Base-by-base conservation (phyloP, 257 asterid species). In the Ilex aquifolium region DNA sequence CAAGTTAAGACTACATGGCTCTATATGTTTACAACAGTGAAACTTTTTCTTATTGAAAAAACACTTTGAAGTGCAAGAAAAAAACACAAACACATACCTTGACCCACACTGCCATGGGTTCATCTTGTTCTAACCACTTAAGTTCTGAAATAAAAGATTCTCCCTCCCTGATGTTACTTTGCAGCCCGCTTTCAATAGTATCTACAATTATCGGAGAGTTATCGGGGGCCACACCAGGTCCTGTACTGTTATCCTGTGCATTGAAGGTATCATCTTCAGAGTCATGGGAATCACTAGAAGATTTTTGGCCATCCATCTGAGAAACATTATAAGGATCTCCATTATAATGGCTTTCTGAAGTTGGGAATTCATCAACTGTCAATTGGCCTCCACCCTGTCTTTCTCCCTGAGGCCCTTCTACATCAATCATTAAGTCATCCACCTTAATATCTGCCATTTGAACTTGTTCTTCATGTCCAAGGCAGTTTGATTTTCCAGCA, bases 31-130 rank as follows among this genome's bases (percentile, higher is more conserved):
- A 39, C 63, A 57, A 56, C 46, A 51, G 32, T 32, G 15, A 40
- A 67, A 71, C 55, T 53, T 13, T 56, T 29, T 11, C 58, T 16
- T 21, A 29, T 64, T 48, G 44, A 44, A 67, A 32, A 58, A 50
- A 50, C 5, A 50, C 13, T 11, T 50, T 6, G 12, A 6, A 14
- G 6, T 4, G 11, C 6, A 6, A 29, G 10, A 7, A 7, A 7
- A 4, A 21, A 7, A 29, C 15, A 65, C 32, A 27, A 59, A 64
- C 66, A 49, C 57, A 44, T 78, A 93, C 99, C 97, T 93, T 93
- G 53, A 90, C 97, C 99, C 99, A 93, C 61, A 93, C 96, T 21
- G 99, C 95, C 65, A 78, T 75, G 57, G 96, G 78, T 61, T 84
- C 91, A 67, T 81, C 97, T 61, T 64, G 76, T 77, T 83, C 92